Conservation (phyloP, 768 basidiomycete species). For the Lyophyllum semitale region DNA sequence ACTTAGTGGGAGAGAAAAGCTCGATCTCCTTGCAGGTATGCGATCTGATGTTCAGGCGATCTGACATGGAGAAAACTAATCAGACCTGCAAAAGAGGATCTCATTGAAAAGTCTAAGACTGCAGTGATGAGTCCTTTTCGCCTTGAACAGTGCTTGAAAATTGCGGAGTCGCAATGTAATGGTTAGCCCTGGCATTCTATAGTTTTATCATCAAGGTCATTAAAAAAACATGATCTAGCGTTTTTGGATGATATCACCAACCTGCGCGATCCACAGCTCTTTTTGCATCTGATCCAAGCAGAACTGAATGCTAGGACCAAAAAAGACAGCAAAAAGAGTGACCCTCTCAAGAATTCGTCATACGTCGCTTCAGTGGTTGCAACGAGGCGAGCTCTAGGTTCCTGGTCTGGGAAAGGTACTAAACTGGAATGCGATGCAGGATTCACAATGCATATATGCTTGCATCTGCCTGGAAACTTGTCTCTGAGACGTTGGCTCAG, state of each 20-base stretch:
- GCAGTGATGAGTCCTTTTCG: conserved; percentile 68
- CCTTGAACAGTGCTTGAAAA: conserved; percentile 61
- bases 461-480: conserved; percentile 81
- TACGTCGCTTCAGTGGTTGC: conserved; percentile 59
- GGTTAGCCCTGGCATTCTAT: conserved; percentile 40
- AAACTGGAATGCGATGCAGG: conserved; percentile 37
- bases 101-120: conserved; percentile 54
- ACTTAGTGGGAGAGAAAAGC: conserved; percentile 76
- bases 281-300: conserved; percentile 53
- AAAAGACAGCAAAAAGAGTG: conserved; percentile 26
- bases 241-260: conserved; percentile 71
- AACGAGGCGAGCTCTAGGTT: conserved; percentile 45
- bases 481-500: conserved; percentile 56
- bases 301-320: conserved; percentile 58
- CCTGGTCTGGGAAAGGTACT: background rate
- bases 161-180: conserved; percentile 74
- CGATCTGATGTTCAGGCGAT: conserved; percentile 11
- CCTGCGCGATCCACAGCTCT: conserved; percentile 67
- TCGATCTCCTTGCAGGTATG: conserved; percentile 77
- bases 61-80: conserved; percentile 4
- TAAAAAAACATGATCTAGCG: conserved; percentile 34
- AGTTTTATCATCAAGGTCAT: background rate
- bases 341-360: conserved; percentile 41
- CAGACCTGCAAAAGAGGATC: conserved; percentile 55
- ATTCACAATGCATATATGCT: conserved; percentile 83